Evolutionary conservation across 768 basidiomycete genomes (phyloP).

Genomic region (Lentinula guzmanii): DNA sequence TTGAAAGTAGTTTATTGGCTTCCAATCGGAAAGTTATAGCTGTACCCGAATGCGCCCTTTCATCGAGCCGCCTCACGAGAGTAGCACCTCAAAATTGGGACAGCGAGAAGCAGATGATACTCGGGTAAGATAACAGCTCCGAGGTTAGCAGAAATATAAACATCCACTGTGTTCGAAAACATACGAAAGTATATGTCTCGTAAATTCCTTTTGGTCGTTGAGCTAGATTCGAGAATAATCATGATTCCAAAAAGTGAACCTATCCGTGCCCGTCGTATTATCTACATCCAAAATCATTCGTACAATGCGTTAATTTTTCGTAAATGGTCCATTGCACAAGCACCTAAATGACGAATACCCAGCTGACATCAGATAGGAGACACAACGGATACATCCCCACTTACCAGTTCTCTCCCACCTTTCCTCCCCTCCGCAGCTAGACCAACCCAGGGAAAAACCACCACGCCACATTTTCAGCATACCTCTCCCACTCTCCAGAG

Average conservation of each 20-base stretch:
- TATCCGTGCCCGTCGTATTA: background rate
- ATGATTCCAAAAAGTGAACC: background rate
- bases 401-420: background rate
- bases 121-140: background rate
- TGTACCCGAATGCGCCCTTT: background rate
- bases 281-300: background rate
- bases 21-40: too few species aligned
- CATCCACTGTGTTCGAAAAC: background rate
- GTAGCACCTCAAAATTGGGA: background rate
- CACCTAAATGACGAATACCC: background rate
- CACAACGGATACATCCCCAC: background rate
- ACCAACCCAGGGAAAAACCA: constrained; percentile 43
- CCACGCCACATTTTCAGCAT: constrained; percentile 32
- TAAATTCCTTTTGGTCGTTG: background rate
- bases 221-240: background rate
- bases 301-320: background rate
- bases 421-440: background rate
- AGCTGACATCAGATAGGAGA: background rate
- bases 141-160: background rate
- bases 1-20: background rate
- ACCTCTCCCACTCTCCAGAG: constrained; percentile 37
- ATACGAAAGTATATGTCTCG: background rate
- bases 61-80: background rate
- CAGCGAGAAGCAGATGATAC: background rate
- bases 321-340: background rate